Evolutionary conservation across 2,329 filamentous ascomycete species (phyloP).

Genomic region (Sporothrix brasiliensis): DNA sequence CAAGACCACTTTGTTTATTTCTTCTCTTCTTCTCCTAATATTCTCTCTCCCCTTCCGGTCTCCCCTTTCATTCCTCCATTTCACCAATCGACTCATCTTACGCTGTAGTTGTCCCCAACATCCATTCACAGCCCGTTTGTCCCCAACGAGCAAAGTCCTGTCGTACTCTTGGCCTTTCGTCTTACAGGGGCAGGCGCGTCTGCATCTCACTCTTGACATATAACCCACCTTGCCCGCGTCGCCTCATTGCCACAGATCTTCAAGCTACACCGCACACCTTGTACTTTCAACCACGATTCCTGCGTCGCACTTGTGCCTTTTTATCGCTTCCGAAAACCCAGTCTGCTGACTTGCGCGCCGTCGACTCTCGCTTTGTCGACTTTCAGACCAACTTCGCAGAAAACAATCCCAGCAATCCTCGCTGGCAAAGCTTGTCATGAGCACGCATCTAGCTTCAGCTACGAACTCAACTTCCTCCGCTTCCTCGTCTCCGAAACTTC

Average conservation of each 20-base stretch:
- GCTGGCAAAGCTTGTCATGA: conserved; percentile 42
- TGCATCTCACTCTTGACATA: conserved; percentile 6
- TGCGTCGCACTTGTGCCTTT: neutral
- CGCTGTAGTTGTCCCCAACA: conserved; percentile 17
- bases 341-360: conserved; percentile 25
- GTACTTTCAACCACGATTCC: neutral
- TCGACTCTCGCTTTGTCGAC: conserved; percentile 5
- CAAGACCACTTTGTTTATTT: neutral
- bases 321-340: neutral
- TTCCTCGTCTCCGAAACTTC: conserved; percentile 39
- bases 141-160: conserved; percentile 19
- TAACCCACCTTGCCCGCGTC: conserved; percentile 8
- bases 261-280: neutral
- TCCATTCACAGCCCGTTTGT: neutral
- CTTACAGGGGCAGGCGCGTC: neutral
- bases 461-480: conserved; percentile 41
- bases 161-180: neutral
- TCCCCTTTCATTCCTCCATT: conserved; percentile 17
- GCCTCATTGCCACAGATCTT: neutral
- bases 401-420: conserved; percentile 39
- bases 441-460: conserved; percentile 45
- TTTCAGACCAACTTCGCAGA: conserved; percentile 30
- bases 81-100: conserved; percentile 10
- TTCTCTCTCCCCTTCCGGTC: neutral
- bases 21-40: neutral